A percentile compares a stretch with the other conserved stretches of the same genome.
Conservation (phyloP, 2,329 filamentous ascomycete genomes). For the Coleophoma eucalyptorum region DNA sequence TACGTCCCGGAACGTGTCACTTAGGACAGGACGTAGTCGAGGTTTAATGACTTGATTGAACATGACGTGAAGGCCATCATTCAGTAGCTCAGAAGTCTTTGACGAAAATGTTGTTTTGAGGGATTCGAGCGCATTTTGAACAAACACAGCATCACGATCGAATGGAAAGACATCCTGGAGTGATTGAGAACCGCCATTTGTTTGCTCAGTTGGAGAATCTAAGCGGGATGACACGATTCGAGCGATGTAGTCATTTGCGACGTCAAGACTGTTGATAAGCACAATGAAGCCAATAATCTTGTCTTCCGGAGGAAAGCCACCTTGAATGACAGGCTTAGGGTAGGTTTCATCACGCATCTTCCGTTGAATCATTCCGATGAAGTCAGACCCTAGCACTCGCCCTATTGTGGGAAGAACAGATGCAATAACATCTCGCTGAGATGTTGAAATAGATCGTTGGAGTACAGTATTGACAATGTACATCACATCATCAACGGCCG, state of each 20-base stretch:
- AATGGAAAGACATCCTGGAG: conserved; percentile 74
- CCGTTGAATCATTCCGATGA: conserved; percentile 93
- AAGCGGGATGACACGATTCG: conserved; percentile 76
- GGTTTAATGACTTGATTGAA: conserved; percentile 85
- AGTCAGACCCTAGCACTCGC: conserved; percentile 80
- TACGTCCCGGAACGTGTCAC: conserved; percentile 86
- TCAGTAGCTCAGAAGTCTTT: conserved; percentile 78
- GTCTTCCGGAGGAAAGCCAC: conserved; percentile 80
- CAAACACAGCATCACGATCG: conserved; percentile 67
- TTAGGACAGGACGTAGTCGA: conserved; percentile 77
- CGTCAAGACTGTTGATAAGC: conserved; percentile 91
- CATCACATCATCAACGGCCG: conserved; percentile 97
- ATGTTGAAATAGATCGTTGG: conserved; percentile 81
- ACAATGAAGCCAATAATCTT: conserved; percentile 87
- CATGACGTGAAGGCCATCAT: conserved; percentile 79
- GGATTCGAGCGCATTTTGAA: conserved; percentile 62
- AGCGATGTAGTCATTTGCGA: conserved; percentile 84
- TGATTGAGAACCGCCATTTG: conserved; percentile 28
- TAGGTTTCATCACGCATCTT: conserved; percentile 98
- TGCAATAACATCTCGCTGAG: conserved; percentile 72
- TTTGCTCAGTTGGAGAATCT: conserved; percentile 34
- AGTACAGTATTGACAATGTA: conserved; percentile 95
- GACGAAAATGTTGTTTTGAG: conserved; percentile 69
- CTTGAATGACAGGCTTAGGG: conserved; percentile 73
- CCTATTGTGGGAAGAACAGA: conserved; percentile 76